Percentiles rank a stretch among this genome's conserved stretches.
phyloP scores from a whole-genome alignment of 345 rosid genomes.

The Eutrema japonicum region DNA sequence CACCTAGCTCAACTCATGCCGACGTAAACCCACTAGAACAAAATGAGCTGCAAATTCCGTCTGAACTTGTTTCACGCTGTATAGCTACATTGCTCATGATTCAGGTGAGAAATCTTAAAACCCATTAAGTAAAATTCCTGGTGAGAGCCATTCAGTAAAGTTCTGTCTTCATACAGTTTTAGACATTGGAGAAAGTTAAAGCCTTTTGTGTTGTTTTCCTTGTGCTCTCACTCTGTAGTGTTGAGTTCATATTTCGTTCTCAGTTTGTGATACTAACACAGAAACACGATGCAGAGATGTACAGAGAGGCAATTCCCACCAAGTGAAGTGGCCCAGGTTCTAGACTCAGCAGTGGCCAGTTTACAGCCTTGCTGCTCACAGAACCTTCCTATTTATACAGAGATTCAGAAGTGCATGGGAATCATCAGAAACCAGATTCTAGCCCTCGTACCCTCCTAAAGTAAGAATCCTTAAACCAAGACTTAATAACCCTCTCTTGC shows the following conservation, averaged over 20 bases:
- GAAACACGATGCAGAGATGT: constrained; percentile 65
- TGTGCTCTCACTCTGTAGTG: constrained; percentile 7
- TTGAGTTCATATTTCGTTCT: constrained; percentile 8
- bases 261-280: constrained; percentile 17
- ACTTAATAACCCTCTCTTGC: constrained; percentile 15
- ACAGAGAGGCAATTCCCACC: constrained; percentile 87
- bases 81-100: constrained; percentile 79
- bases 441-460: constrained; percentile 60
- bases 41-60: constrained; percentile 56
- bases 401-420: constrained; percentile 91
- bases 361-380: constrained; percentile 77
- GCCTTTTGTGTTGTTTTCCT: constrained; percentile 6
- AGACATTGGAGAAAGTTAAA: constrained; percentile 10
- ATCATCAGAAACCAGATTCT: constrained; percentile 71
- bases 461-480: constrained; percentile 36
- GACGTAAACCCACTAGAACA: constrained; percentile 44
- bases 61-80: constrained; percentile 66
- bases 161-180: constrained; percentile 7
- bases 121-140: not conserved
- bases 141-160: not conserved
- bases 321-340: constrained; percentile 73
- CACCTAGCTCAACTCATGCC: constrained; percentile 39
- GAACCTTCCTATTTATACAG: constrained; percentile 77
- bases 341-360: constrained; percentile 74
- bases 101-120: constrained; percentile 54